These are phyloP conservation scores for Pachyrhizus erosus DNA, from an alignment of 306 rosid species.

Conservation along the genomic window DNA sequence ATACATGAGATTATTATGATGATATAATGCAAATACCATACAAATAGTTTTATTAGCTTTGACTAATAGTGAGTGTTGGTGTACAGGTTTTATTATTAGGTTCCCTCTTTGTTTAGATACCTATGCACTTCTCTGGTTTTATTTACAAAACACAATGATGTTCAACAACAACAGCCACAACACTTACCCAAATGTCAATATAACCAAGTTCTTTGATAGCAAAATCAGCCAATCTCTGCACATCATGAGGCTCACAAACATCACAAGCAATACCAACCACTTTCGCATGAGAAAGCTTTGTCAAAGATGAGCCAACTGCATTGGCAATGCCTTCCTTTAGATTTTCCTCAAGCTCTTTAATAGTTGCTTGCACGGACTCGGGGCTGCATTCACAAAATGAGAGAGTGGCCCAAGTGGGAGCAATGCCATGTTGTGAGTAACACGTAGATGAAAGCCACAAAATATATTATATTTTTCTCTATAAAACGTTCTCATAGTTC, in stretches of 20 bases:
- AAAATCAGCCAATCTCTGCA: conserved; percentile 72
- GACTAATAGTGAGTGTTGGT: neutral
- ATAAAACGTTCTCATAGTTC: conserved; percentile 21
- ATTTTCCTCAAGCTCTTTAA: conserved; percentile 88
- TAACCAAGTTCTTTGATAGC: conserved; percentile 72
- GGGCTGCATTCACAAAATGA: conserved; percentile 68
- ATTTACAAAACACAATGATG: neutral
- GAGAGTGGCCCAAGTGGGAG: conserved; percentile 23
- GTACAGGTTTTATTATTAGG: neutral
- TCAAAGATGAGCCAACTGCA: conserved; percentile 62
- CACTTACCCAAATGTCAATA: conserved; percentile 89
- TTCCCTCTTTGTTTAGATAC: neutral
- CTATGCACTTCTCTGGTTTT: neutral
- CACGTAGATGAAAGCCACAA: conserved; percentile 24
- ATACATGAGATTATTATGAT: conserved; percentile 12
- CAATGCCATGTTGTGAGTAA: conserved; percentile 40
- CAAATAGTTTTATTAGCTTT: conserved; percentile 15
- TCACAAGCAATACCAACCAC: conserved; percentile 88
- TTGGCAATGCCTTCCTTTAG: conserved; percentile 68
- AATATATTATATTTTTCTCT: neutral
- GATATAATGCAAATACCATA: no score
- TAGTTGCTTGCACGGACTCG: conserved; percentile 74
- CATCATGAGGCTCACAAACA: conserved; percentile 81
- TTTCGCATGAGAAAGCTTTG: conserved; percentile 68
- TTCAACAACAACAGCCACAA: conserved; percentile 25